Base-by-base conservation (phyloP, 495 filamentous ascomycete genomes). In the Ramalina peruviana region DNA sequence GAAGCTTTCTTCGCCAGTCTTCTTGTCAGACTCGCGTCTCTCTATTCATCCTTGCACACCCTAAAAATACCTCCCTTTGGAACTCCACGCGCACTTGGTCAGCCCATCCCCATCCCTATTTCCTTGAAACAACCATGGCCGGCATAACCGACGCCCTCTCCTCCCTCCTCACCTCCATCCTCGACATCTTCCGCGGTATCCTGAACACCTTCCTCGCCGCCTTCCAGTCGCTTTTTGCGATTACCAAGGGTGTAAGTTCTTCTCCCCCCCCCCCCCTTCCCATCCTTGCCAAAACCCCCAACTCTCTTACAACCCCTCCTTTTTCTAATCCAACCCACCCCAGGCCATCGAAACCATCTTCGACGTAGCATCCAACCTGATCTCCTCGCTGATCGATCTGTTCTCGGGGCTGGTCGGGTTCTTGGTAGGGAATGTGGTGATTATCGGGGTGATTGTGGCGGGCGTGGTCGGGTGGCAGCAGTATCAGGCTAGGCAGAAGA, bases 361-460 rank as follows among this genome's bases (percentile, higher is more conserved):
- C 40, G 21, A 52, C 0, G 56, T 64, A 6, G 36, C 66, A 20
- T 39, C 49, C 4, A 53, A 40, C 7, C 46, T 59, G 9, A 50
- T 63, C 16, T 43, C 47, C 33, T 53, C 53, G 0, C 49, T 65
- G 1, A 56, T 59, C 11, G 62, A 65, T 26, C 58, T 62, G 10
- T 60, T 61, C 43, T 63, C 67, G 42, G 64, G 65, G 4, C 53
- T 67, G 12, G 46, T 70, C 12, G 65, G 67, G 7, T 71, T 71
- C 53, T 46, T 68, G 11, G 48, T 70, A 9, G 60, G 64, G 57
- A 78, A 76, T 53, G 63, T 76, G 54, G 59, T 74, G 36, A 66
- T 80, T 47, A 62, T 80, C 33, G 68, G 65, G 16, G 71, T 69
- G 38, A 36, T 72, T 5, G 60, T 73, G 6, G 67, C 69, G 15